Conservation (phyloP, 768 basidiomycete species). For the Cystobasidium tubakii region DNA sequence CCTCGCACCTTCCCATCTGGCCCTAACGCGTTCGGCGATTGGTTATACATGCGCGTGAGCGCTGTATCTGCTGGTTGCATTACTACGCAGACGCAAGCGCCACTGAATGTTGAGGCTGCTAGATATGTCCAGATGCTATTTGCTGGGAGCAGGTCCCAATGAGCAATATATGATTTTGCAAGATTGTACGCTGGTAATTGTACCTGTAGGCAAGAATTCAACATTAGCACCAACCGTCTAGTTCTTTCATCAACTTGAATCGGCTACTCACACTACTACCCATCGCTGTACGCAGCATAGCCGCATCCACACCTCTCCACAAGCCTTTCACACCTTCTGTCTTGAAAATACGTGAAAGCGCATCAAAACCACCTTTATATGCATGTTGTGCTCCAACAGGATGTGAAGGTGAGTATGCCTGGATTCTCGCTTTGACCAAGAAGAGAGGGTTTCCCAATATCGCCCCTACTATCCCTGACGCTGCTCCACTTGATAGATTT, state of each 20-base stretch:
- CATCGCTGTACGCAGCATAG: slow-evolving; percentile 87
- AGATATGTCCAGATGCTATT: slow-evolving; percentile 82
- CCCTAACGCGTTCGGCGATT: slow-evolving; percentile 67
- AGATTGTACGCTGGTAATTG: slow-evolving; percentile 95
- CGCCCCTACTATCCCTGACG: slow-evolving; percentile 76
- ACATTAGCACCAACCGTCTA: too few relatives aligned
- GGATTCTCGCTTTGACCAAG: slow-evolving; percentile 95
- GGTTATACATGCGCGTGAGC: slow-evolving; percentile 92
- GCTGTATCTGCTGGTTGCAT: slow-evolving; percentile 87
- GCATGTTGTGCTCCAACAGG: slow-evolving; percentile 92
- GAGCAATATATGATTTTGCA: slow-evolving; percentile 73
- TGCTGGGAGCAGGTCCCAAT: slow-evolving; percentile 62
- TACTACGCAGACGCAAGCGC: slow-evolving; percentile 66
- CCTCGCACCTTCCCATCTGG: slow-evolving; percentile 58
- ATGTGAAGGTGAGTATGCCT: slow-evolving; percentile 90
- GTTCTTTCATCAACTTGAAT: too few relatives aligned
- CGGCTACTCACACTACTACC: slow-evolving; percentile 60
- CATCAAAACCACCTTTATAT: slow-evolving; percentile 78
- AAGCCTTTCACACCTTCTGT: slow-evolving; percentile 74
- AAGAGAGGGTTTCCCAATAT: slow-evolving; percentile 80
- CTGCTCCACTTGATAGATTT: slow-evolving; percentile 77
- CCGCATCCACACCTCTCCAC: slow-evolving; percentile 84
- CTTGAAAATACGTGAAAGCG: slow-evolving; percentile 68
- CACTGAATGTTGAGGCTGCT: slow-evolving; percentile 79
- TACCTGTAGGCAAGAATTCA: too few relatives aligned